Conservation (phyloP, 345 rosid species). For the Abelmoschus esculentus region DNA sequence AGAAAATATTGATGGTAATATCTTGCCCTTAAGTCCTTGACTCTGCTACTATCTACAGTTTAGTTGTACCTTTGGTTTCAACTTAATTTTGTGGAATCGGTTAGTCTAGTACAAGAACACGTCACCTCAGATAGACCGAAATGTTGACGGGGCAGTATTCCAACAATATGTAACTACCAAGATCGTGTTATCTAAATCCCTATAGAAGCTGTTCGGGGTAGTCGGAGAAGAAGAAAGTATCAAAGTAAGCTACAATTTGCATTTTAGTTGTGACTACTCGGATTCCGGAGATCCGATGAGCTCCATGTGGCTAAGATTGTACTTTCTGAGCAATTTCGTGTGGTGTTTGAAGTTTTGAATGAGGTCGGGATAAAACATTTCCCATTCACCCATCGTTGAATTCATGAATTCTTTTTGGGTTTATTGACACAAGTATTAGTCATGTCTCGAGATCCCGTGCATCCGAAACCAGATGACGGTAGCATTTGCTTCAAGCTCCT, state of each 20-base stretch:
- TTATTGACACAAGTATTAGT: background rate
- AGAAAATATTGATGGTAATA: background rate
- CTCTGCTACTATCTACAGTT: background rate
- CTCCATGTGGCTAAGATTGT: background rate
- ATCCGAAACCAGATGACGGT: background rate
- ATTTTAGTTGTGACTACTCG: background rate
- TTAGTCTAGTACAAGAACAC: background rate
- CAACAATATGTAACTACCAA: background rate
- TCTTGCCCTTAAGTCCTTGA: background rate
- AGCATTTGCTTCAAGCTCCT: background rate
- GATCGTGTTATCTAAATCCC: background rate
- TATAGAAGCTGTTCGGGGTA: background rate
- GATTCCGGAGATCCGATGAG: background rate
- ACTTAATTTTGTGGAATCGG: background rate
- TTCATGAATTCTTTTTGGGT: background rate
- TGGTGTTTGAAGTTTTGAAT: background rate
- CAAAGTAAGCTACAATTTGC: background rate
- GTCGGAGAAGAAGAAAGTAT: background rate
- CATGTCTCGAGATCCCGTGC: background rate
- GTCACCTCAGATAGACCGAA: background rate
- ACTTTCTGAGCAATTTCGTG: background rate
- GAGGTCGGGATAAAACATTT: background rate
- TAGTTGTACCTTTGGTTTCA: background rate
- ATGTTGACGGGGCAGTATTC: background rate
- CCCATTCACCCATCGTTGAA: background rate